phyloP scores from a whole-genome alignment of 31 red algal genomes.

The Asparagopsis taxiformis region DNA sequence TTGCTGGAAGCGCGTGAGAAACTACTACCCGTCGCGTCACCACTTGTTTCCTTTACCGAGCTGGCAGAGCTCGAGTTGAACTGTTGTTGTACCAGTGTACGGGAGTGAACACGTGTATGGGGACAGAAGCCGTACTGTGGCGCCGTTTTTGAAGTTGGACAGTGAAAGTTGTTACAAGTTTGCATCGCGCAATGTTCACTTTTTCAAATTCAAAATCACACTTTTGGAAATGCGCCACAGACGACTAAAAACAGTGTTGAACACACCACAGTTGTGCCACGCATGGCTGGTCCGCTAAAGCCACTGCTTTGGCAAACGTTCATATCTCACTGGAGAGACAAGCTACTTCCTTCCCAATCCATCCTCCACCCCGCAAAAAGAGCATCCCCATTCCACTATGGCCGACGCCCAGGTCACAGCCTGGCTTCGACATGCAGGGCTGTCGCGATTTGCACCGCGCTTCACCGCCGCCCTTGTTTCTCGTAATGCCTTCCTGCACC shows the following conservation, averaged over 20 bases:
- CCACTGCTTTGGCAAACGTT: too few species aligned
- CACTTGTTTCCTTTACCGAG: too few species aligned
- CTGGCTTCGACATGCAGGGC: constrained; percentile 63
- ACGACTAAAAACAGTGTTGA: neutral
- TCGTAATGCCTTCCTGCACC: constrained; percentile 24
- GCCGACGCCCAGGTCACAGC: constrained; percentile 51
- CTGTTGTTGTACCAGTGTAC: too few species aligned
- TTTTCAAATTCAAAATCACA: neutral
- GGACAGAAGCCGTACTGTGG: too few species aligned
- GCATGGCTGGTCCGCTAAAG: too few species aligned
- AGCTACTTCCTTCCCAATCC: neutral
- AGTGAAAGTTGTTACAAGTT: too few species aligned
- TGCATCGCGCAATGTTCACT: too few species aligned
- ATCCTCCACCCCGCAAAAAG: neutral
- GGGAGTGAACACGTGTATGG: too few species aligned
- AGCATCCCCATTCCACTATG: constrained; percentile 22
- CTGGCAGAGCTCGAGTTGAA: too few species aligned
- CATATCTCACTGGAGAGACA: neutral
- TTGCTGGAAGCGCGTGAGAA: too few species aligned
- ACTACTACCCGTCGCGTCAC: too few species aligned
- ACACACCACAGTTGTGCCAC: neutral
- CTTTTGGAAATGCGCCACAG: neutral
- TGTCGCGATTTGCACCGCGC: constrained; percentile 56
- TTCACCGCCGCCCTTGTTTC: constrained; percentile 58
- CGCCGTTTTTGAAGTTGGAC: too few species aligned